These are phyloP conservation scores for Millerago galiae DNA, from an alignment of 805 yeast species.

Conservation along the genomic window DNA sequence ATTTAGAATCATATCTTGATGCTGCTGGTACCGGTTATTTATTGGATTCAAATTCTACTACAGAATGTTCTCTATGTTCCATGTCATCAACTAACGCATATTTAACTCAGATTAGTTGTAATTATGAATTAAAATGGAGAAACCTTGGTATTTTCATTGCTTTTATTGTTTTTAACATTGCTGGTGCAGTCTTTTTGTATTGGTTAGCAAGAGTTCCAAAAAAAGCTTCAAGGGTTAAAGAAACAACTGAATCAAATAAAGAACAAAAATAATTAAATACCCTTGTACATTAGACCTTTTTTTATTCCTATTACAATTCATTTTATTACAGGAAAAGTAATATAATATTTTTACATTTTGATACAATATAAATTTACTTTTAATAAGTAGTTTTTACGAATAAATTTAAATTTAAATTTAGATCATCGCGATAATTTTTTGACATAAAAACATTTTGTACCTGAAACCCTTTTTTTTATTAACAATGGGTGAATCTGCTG, in stretches of 20 bases:
- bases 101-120: conserved; percentile 36
- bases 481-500: too few relatives aligned
- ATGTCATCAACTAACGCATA: conserved; percentile 51
- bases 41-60: conserved; percentile 28
- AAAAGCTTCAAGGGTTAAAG: conserved; percentile 32
- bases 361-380: too few relatives aligned
- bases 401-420: too few relatives aligned
- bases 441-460: neutral
- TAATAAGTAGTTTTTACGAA: neutral
- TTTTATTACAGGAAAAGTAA: too few relatives aligned
- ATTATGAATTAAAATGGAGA: conserved; percentile 55
- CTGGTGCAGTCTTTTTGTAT: conserved; percentile 41
- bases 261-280: too few relatives aligned
- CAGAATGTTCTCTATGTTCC: conserved; percentile 54
- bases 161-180: conserved; percentile 33
- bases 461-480: too few relatives aligned
- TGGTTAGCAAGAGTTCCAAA: conserved; percentile 70
- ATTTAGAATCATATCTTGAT: conserved; percentile 33
- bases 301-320: too few relatives aligned
- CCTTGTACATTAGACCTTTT: too few relatives aligned
- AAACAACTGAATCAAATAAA: conserved; percentile 1
- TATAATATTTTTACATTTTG: too few relatives aligned
- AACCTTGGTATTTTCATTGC: conserved; percentile 50
- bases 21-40: conserved; percentile 22
- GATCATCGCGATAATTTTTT: neutral